Conservation (phyloP, 306 rosid species). For the Myrica gale region DNA sequence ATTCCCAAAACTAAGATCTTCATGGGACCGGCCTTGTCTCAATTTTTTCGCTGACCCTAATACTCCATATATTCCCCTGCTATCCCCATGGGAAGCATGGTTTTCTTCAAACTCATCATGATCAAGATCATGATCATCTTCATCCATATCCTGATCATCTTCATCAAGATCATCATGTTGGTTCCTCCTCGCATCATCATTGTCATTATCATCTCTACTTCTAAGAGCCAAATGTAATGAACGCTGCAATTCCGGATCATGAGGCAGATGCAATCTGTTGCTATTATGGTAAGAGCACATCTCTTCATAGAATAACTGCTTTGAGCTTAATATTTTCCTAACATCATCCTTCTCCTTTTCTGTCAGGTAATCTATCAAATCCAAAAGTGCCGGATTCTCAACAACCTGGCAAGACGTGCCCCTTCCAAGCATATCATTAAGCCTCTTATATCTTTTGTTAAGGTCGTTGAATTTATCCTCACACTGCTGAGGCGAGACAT, state of each 20-base stretch:
- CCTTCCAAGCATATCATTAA: slow-evolving; percentile 85
- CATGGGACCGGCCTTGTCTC: slow-evolving; percentile 46
- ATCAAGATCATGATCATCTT: slow-evolving; percentile 66
- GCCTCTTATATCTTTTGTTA: slow-evolving; percentile 82
- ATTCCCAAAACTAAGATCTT: slow-evolving; percentile 45
- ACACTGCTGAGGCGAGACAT: slow-evolving; percentile 93
- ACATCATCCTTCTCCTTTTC: slow-evolving; percentile 88
- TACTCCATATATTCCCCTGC: slow-evolving; percentile 40
- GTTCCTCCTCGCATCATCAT: slow-evolving; percentile 59
- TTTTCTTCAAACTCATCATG: slow-evolving; percentile 68
- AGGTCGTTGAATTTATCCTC: slow-evolving; percentile 97
- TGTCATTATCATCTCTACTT: slow-evolving; percentile 66
- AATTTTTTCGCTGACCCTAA: slow-evolving; percentile 55
- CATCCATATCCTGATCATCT: slow-evolving; percentile 65
- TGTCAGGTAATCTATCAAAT: slow-evolving; percentile 56
- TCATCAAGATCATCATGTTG: slow-evolving; percentile 69
- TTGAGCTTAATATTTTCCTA: slow-evolving; percentile 76
- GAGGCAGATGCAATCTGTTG: slow-evolving; percentile 87
- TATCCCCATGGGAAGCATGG: slow-evolving; percentile 50
- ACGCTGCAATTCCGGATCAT: slow-evolving; percentile 77
- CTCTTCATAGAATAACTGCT: slow-evolving; percentile 84
- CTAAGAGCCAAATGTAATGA: slow-evolving; percentile 70
- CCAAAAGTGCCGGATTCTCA: slow-evolving; percentile 77
- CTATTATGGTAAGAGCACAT: slow-evolving; percentile 93
- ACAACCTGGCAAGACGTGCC: slow-evolving; percentile 93